A percentile compares a stretch with the other conserved stretches of the same genome.
These are phyloP conservation scores for Cicer judaicum DNA, from an alignment of 306 rosid genomes.

Conservation along the genomic window DNA sequence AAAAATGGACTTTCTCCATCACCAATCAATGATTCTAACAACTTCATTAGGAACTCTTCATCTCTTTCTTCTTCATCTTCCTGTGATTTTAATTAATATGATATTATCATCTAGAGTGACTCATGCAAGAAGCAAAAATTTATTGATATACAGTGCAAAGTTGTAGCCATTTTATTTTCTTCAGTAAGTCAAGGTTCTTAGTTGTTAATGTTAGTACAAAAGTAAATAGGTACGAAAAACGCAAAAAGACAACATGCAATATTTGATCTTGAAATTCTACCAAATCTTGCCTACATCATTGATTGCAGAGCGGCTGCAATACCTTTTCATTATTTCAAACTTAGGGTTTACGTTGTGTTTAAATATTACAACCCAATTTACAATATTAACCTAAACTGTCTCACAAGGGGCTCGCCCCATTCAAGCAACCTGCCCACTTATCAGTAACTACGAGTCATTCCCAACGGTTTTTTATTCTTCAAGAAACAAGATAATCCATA, in stretches of 20 bases:
- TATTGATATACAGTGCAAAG: background rate
- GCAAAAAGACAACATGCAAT: no score
- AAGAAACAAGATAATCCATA: slow-evolving; percentile 3
- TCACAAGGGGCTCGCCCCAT: no score
- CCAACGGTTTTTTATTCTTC: background rate
- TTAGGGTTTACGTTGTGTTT: no score
- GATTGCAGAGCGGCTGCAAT: no score
- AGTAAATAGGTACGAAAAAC: no score
- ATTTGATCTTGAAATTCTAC: no score
- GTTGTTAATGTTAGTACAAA: background rate
- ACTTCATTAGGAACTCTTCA: slow-evolving; percentile 59
- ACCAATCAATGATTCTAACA: slow-evolving; percentile 59
- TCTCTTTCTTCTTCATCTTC: slow-evolving; percentile 55
- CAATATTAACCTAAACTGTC: no score
- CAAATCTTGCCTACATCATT: no score
- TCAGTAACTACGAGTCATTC: no score
- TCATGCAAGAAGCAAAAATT: slow-evolving; percentile 23
- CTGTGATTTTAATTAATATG: slow-evolving; percentile 43
- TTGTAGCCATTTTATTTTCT: background rate
- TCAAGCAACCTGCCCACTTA: no score
- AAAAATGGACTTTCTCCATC: slow-evolving; percentile 67
- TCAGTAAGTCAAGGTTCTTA: background rate
- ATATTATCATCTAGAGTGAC: slow-evolving; percentile 33
- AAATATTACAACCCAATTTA: no score
- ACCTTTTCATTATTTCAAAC: no score